These are phyloP conservation scores for Sistotremastrum niveocremeum DNA, from an alignment of 768 basidiomycete genomes.

Conservation along the genomic window DNA sequence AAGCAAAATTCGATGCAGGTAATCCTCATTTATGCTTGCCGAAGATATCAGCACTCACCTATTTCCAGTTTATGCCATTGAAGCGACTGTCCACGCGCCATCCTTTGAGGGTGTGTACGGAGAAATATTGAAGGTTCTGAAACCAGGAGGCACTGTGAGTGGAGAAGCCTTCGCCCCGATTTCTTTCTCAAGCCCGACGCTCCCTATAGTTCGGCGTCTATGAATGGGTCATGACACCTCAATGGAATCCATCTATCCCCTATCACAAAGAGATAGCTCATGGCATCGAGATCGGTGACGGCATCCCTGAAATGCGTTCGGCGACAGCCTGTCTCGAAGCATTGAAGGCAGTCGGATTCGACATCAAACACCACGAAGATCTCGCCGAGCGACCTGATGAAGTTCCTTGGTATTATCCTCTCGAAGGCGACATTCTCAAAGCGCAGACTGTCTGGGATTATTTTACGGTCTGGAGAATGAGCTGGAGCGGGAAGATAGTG, in stretches of 20 bases:
- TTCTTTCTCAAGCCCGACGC: constrained; percentile 3
- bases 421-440: constrained; percentile 86
- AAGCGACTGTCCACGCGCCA: constrained; percentile 95
- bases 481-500: constrained; percentile 71
- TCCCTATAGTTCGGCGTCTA: constrained; percentile 79
- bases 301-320: constrained; percentile 94
- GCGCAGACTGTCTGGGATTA: constrained; percentile 92
- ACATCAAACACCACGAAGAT: constrained; percentile 85
- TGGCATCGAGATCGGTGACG: constrained; percentile 86
- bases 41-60: no score
- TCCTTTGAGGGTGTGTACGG: constrained; percentile 92
- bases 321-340: constrained; percentile 59
- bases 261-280: constrained; percentile 85
- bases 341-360: constrained; percentile 71
- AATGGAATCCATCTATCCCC: constrained; percentile 77
- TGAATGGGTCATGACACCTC: constrained; percentile 98
- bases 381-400: constrained; percentile 71
- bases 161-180: constrained; percentile 8
- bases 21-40: neutral
- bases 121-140: constrained; percentile 84
- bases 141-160: constrained; percentile 86
- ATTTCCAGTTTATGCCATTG: constrained; percentile 78
- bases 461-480: constrained; percentile 81
- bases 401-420: constrained; percentile 90
- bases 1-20: constrained; percentile 92